phyloP scores from a whole-genome alignment of 2,329 filamentous ascomycete genomes.

The Lachnellula occidentalis region DNA sequence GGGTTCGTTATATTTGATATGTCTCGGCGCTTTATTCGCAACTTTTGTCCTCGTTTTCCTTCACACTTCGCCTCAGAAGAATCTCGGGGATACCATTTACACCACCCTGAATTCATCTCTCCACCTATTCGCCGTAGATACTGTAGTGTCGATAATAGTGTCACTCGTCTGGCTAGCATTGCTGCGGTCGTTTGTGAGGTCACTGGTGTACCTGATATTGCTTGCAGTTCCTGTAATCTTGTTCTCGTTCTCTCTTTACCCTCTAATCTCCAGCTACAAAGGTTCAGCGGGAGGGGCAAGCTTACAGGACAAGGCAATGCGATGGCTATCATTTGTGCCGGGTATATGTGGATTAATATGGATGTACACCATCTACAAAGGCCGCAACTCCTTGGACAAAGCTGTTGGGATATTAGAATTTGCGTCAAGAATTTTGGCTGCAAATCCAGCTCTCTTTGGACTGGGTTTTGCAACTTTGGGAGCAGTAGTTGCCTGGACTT shows the following conservation, averaged over 20 bases:
- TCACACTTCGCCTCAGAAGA: slow-evolving; percentile 69
- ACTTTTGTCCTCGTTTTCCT: slow-evolving; percentile 87
- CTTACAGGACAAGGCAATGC: slow-evolving; percentile 84
- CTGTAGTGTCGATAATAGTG: slow-evolving; percentile 80
- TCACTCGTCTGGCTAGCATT: slow-evolving; percentile 87
- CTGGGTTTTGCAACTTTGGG: slow-evolving; percentile 76
- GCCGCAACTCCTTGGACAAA: slow-evolving; percentile 73
- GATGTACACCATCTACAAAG: slow-evolving; percentile 77
- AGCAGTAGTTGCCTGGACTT: slow-evolving; percentile 81
- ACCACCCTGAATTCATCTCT: slow-evolving; percentile 81
- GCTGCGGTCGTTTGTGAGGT: slow-evolving; percentile 78
- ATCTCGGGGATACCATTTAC: slow-evolving; percentile 91
- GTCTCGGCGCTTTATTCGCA: slow-evolving; percentile 75
- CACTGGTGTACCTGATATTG: slow-evolving; percentile 75
- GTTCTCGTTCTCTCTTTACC: slow-evolving; percentile 85
- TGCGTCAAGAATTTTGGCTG: slow-evolving; percentile 77
- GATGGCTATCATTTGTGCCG: slow-evolving; percentile 77
- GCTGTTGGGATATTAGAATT: slow-evolving; percentile 90
- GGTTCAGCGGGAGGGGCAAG: slow-evolving; percentile 67
- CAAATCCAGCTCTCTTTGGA: slow-evolving; percentile 75
- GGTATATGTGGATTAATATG: slow-evolving; percentile 68
- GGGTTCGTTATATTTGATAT: slow-evolving; percentile 83
- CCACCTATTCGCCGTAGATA: slow-evolving; percentile 85
- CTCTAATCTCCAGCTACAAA: slow-evolving; percentile 84
- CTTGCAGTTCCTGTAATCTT: slow-evolving; percentile 81